Base-by-base conservation (phyloP, 2,329 filamentous ascomycete species). In the Sarocladiaceae sp. region DNA sequence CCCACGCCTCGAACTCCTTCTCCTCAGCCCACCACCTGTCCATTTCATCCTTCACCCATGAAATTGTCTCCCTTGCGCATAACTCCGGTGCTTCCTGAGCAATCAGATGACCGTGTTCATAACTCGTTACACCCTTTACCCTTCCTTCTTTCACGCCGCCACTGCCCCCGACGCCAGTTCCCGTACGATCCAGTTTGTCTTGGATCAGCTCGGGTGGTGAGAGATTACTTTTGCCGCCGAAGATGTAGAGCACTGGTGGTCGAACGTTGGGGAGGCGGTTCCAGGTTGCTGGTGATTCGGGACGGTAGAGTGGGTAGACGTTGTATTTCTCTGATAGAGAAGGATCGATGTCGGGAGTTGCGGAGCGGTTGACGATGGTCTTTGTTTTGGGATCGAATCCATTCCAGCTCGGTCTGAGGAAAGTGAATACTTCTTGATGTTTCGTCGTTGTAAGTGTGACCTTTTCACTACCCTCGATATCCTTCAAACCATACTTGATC, bases 371-470 rank as follows among this genome's bases (percentile, higher is more conserved):
- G 7, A 79, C 54, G 26, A 78, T 55, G 2, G 56, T 59, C 12
- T 66, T 64, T 18, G 71, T 73, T 4, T 67, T 57, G 0, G 61
- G 50, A 55, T 71, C 68, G 47, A 71, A 66, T 56, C 72, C 73
- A 7, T 71, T 68, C 65, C 69, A 82, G 54, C 80, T 79, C 0
- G 84, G 80, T 0, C 87, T 79, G 57, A 88, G 70, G 65, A 87
- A 94, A 1, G 85, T 90, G 62, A 90, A 86, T 52, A 94, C 87
- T 72, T 71, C 69, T 35, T 96, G 90, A 66, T 96, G 88, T 61
- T 92, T 90, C 1, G 90, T 86, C 1, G 93, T 97, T 2, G 82
- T 80, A 2, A 94, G 76, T 0, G 90, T 93, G 1, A 91, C 86
- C 29, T 76, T 70, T 15, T 70, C 68, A 11, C 58, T 40, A 20